Evolutionary conservation across 371 early-diverging fungal species (phyloP).

Genomic region (Zopfochytrium polystomum): DNA sequence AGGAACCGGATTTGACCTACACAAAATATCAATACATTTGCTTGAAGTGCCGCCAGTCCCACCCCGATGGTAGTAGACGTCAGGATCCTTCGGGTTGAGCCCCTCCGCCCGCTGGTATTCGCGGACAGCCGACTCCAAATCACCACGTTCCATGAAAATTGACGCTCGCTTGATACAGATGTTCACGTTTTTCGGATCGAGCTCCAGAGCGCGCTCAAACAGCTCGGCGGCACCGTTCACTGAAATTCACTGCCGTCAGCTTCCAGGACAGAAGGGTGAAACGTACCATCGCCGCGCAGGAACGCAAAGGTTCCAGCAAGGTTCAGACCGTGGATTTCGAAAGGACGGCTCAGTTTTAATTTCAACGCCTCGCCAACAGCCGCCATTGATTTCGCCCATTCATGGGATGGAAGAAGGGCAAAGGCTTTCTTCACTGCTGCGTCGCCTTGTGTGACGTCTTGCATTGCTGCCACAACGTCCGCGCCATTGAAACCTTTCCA

Average conservation of each 20-base stretch:
- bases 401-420: slow-evolving; percentile 47
- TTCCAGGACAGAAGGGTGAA: background rate
- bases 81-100: slow-evolving; percentile 57
- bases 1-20: slow-evolving; percentile 26
- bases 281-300: slow-evolving; percentile 69
- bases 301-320: slow-evolving; percentile 84
- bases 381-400: slow-evolving; percentile 69
- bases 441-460: slow-evolving; percentile 42
- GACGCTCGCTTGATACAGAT: slow-evolving; percentile 85
- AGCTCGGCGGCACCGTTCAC: slow-evolving; percentile 67
- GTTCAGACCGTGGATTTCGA: slow-evolving; percentile 70
- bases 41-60: background rate
- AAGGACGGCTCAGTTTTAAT: slow-evolving; percentile 12
- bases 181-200: slow-evolving; percentile 76
- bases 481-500: slow-evolving; percentile 10
- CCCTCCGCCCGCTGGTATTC: slow-evolving; percentile 70
- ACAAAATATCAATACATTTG: background rate
- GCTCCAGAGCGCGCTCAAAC: slow-evolving; percentile 75
- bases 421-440: slow-evolving; percentile 50
- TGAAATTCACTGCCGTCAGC: slow-evolving; percentile 7
- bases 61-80: slow-evolving; percentile 25
- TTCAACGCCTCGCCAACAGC: slow-evolving; percentile 65
- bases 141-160: slow-evolving; percentile 79
- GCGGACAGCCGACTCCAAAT: slow-evolving; percentile 59
- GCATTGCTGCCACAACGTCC: slow-evolving; percentile 5